Evolutionary conservation across 2,329 filamentous ascomycete species (phyloP), one percentile per base, ranked within the genome.

Genomic region (Aspergillus neotritici): DNA sequence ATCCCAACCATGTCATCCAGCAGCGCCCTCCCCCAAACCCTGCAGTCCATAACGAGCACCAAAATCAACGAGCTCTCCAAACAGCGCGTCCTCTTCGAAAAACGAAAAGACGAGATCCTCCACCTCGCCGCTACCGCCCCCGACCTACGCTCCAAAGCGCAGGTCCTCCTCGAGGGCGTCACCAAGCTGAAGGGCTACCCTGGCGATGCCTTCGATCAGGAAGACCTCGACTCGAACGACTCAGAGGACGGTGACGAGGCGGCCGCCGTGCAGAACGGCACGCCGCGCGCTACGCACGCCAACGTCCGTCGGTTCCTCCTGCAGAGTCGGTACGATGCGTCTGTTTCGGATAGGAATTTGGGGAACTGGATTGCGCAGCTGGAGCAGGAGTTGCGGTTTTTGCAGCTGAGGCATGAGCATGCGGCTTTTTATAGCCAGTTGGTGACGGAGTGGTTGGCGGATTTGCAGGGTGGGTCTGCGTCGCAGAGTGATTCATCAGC

Each of bases 11-110:
- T 67, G 62, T 30, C 61, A 33, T 58, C 61, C 14, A 50, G 50
- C 15, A 52, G 59, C 15, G 65, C 66, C 34, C 67, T 78, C 30
- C 76, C 76, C 5, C 67, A 76, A 42, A 78, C 76, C 11, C 70
- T 79, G 21, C 70, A 74, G 41, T 72, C 73, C 29, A 76, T 79
- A 56, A 80, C 75, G 14, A 64, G 65, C 31, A 76, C 74, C 44
- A 82, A 81, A 54, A 73, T 82, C 46, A 65, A 65, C n/a, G 76
- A 81, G 52, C 68, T 82, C 6, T 67, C 70, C 21, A 75, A 74
- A 50, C 72, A 78, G 47, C 75, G 73, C 17, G 59, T 61, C 0
- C 58, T 70, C 3, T 81, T 77, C 51, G 69, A 76, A 41, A 57
- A 61, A 29, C 69, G 67, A 31, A 78, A 78, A 50, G 48, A 59